phyloP scores from a whole-genome alignment of 1,284 basidiomycete genomes.

The Papiliotrema fonsecae region DNA sequence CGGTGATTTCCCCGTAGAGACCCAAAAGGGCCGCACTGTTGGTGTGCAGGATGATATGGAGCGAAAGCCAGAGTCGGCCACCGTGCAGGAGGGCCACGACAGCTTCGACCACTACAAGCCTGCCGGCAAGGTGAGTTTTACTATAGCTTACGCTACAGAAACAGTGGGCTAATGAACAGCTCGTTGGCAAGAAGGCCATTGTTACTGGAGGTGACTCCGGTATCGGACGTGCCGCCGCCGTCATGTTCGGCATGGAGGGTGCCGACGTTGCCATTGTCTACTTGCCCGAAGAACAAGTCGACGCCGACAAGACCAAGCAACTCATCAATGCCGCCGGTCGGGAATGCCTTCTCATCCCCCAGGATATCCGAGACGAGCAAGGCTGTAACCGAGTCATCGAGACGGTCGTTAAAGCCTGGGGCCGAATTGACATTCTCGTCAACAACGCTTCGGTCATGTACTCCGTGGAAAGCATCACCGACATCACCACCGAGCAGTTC shows the following conservation, averaged over 20 bases:
- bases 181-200: slow-evolving; percentile 49
- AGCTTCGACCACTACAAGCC: slow-evolving; percentile 48
- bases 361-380: slow-evolving; percentile 38
- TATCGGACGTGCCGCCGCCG: slow-evolving; percentile 54
- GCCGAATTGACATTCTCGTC: slow-evolving; percentile 42
- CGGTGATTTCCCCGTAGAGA: slow-evolving; percentile 33
- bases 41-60: slow-evolving; percentile 42
- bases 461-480: slow-evolving; percentile 29
- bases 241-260: slow-evolving; percentile 62
- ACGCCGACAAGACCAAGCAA: slow-evolving; percentile 42
- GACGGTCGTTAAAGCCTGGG: slow-evolving; percentile 38
- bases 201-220: slow-evolving; percentile 45
- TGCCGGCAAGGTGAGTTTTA: slow-evolving; percentile 28
- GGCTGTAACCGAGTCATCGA: slow-evolving; percentile 40
- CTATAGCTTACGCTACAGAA: neutral
- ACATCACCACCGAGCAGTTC: slow-evolving; percentile 44
- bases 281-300: slow-evolving; percentile 53
- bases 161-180: slow-evolving; percentile 24
- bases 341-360: slow-evolving; percentile 30
- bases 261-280: slow-evolving; percentile 60
- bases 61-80: slow-evolving; percentile 27
- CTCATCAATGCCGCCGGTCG: slow-evolving; percentile 29
- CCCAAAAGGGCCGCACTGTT: slow-evolving; percentile 32
- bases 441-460: slow-evolving; percentile 47
- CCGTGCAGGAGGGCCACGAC: slow-evolving; percentile 44